Conservation (phyloP, 192 early-diverging fungal genomes). For the Coemansia sp. region DNA sequence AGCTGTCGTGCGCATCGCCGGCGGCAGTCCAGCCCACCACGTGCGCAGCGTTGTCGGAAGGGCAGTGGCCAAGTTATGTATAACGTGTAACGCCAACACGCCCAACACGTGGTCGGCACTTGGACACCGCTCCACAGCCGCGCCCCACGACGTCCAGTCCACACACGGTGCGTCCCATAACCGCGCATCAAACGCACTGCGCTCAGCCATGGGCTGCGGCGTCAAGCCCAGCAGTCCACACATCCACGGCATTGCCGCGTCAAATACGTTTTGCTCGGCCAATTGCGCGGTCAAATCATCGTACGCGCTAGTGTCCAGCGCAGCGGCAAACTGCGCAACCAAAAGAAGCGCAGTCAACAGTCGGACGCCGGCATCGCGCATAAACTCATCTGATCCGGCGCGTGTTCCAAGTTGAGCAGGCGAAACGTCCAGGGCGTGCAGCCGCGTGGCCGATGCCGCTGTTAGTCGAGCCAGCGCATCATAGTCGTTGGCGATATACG, state of each 20-base stretch:
- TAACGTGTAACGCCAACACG: slow-evolving; percentile 27
- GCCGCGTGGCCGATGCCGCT: slow-evolving; percentile 11
- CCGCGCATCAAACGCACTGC: slow-evolving; percentile 4
- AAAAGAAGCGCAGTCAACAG: slow-evolving; percentile 30
- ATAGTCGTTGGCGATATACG: neutral
- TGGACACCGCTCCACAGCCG: slow-evolving; percentile 19
- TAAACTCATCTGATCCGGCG: slow-evolving; percentile 24
- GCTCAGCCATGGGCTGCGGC: neutral
- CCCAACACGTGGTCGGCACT: slow-evolving; percentile 21
- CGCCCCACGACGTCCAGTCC: slow-evolving; percentile 35
- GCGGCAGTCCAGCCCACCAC: slow-evolving; percentile 47
- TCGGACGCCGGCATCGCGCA: slow-evolving; percentile 25
- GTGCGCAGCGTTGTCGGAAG: slow-evolving; percentile 40
- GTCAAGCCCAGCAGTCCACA: slow-evolving; percentile 37
- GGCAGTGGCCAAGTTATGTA: slow-evolving; percentile 19
- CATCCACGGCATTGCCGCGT: slow-evolving; percentile 45
- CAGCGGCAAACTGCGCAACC: slow-evolving; percentile 19
- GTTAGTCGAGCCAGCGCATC: slow-evolving; percentile 24
- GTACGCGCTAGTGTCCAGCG: slow-evolving; percentile 13
- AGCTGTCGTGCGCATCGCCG: slow-evolving; percentile 24
- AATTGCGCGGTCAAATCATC: slow-evolving; percentile 29
- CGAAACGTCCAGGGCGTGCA: slow-evolving; percentile 20
- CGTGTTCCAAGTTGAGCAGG: slow-evolving; percentile 19
- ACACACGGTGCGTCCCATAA: slow-evolving; percentile 26
- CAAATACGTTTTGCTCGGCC: slow-evolving; percentile 10